phyloP scores from a whole-genome alignment of 495 filamentous ascomycete species.

The Saxispiralis lemnorum region DNA sequence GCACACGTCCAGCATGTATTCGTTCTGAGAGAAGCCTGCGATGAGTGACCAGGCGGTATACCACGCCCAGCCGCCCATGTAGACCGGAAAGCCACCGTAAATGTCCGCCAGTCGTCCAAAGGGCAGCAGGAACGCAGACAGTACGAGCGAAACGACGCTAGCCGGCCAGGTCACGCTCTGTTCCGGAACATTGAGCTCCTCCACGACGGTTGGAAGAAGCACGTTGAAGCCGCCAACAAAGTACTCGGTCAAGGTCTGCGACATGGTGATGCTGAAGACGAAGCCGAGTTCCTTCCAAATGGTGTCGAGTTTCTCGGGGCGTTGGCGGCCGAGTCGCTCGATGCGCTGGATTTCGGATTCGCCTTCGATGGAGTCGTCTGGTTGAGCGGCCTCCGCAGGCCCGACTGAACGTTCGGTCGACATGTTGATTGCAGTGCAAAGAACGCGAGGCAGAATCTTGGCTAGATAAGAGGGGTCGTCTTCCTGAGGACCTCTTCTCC shows the following conservation, averaged over 20 bases:
- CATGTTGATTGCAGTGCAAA: neutral
- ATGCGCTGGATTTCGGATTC: conserved; percentile 25
- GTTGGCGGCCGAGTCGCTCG: conserved; percentile 51
- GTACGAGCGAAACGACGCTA: conserved; percentile 55
- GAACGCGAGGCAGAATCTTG: neutral
- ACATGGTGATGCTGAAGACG: conserved; percentile 53
- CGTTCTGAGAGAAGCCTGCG: conserved; percentile 50
- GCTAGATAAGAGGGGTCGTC: too few relatives aligned
- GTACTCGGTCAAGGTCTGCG: conserved; percentile 62
- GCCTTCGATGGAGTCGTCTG: neutral
- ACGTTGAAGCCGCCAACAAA: conserved; percentile 79
- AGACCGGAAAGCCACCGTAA: conserved; percentile 53
- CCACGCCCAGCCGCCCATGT: conserved; percentile 52
- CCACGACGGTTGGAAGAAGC: conserved; percentile 49
- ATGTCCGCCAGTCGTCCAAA: conserved; percentile 43
- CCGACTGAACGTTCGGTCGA: neutral
- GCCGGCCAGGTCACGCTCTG: conserved; percentile 61
- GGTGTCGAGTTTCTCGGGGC: conserved; percentile 47
- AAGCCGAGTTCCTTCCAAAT: conserved; percentile 49
- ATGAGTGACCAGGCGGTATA: conserved; percentile 52
- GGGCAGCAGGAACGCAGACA: conserved; percentile 56
- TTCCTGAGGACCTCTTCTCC: too few relatives aligned
- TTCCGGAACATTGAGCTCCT: conserved; percentile 45
- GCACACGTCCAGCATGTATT: conserved; percentile 54
- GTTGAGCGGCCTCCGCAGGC: neutral